phyloP scores from a whole-genome alignment of 2,329 filamentous ascomycete genomes.

The Nemania sp. region DNA sequence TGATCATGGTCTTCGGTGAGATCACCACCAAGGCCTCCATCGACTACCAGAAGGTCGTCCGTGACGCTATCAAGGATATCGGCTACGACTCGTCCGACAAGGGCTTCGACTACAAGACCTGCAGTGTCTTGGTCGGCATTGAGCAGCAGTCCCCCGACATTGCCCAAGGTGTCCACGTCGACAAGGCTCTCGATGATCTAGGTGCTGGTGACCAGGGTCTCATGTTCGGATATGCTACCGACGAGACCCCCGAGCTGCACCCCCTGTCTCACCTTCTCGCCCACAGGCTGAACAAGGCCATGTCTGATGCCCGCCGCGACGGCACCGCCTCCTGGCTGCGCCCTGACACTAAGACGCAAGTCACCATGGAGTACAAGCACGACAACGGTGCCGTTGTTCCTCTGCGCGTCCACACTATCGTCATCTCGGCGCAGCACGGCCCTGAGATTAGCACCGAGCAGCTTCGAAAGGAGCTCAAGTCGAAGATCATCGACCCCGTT shows the following conservation, averaged over 20 bases:
- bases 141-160: slow-evolving; percentile 99
- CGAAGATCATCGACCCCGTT: slow-evolving; percentile 96
- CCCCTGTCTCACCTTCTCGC: slow-evolving; percentile 91
- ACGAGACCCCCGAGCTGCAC: slow-evolving; percentile 97
- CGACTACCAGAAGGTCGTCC: slow-evolving; percentile 98
- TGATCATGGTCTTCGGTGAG: slow-evolving; percentile 99
- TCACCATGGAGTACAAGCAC: slow-evolving; percentile 98
- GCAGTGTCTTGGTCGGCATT: slow-evolving; percentile 97
- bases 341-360: slow-evolving; percentile 99
- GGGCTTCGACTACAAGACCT: slow-evolving; percentile 99
- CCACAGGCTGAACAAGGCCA: slow-evolving; percentile 96
- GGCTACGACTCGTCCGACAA: slow-evolving; percentile 96
- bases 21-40: slow-evolving; percentile 95
- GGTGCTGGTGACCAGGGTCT: slow-evolving; percentile 99
- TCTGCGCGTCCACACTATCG: slow-evolving; percentile 91
- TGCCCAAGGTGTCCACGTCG: slow-evolving; percentile 97
- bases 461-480: slow-evolving; percentile 90
- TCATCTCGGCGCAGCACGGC: slow-evolving; percentile 94
- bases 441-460: slow-evolving; percentile 87
- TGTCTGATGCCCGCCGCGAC: slow-evolving; percentile 86
- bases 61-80: slow-evolving; percentile 94
- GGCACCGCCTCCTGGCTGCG: slow-evolving; percentile 91
- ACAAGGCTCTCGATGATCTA: slow-evolving; percentile 94
- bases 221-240: slow-evolving; percentile 99
- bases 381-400: slow-evolving; percentile 93